A percentile compares a stretch with the other conserved stretches of the same genome.
phyloP scores from a whole-genome alignment of 1,284 basidiomycete species.

The Tylopilus sp. region DNA sequence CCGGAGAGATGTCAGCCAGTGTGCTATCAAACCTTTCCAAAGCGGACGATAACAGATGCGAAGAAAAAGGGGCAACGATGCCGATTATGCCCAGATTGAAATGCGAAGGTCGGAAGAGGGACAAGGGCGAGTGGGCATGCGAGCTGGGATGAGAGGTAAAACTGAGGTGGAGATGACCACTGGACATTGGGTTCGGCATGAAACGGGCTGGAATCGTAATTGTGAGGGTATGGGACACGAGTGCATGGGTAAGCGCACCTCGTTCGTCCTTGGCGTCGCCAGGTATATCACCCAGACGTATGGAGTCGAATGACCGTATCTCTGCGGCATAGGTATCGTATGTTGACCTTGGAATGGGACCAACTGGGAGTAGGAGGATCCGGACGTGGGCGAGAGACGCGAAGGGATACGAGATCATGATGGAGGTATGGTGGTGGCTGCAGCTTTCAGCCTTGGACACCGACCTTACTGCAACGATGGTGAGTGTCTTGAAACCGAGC shows the following conservation, averaged over 20 bases:
- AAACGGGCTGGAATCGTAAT: conserved; percentile 57
- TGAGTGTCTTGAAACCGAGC: conserved; percentile 16
- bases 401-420: conserved; percentile 50
- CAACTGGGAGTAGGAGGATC: conserved; percentile 76
- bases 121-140: conserved; percentile 52
- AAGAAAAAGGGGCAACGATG: conserved; percentile 61
- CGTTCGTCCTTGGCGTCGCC: conserved; percentile 72
- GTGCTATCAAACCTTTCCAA: conserved; percentile 60
- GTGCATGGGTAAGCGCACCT: conserved; percentile 44
- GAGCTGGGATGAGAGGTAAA: conserved; percentile 70
- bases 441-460: conserved; percentile 17
- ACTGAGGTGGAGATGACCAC: conserved; percentile 68
- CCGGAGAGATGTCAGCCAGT: conserved; percentile 60
- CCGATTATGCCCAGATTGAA: conserved; percentile 80
- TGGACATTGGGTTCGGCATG: conserved; percentile 73
- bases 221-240: neutral
- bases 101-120: conserved; percentile 70
- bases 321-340: conserved; percentile 71
- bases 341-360: conserved; percentile 55
- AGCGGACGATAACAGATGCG: conserved; percentile 55
- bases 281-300: conserved; percentile 76
- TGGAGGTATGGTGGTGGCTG: neutral
- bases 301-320: conserved; percentile 64
- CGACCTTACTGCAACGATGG: conserved; percentile 24
- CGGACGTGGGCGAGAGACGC: conserved; percentile 76